Evolutionary conservation across 352 stramenopile species (phyloP), one percentile per base, ranked within the genome.

Genomic region (Globisporangium sylvaticum): DNA sequence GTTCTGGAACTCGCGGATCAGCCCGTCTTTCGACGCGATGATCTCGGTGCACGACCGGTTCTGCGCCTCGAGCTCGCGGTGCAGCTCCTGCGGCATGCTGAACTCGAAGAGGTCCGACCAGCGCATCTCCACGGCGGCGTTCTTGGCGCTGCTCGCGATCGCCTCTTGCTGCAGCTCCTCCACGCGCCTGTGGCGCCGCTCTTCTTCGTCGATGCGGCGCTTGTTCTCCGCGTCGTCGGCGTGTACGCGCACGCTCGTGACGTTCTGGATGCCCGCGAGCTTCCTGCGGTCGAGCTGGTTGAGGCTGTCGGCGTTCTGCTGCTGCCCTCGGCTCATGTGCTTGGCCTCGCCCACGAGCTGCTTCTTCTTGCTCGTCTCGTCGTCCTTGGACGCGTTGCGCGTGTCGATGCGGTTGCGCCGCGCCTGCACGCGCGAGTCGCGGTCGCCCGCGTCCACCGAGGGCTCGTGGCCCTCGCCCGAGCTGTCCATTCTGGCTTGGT

Each of bases 21-120:
- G 71, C 0, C 69, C 70, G 67, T 97, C 89, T 74, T 98, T 98
- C 2, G 82, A 96, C 22, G 74, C 77, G 69, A 98, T 80, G 64
- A 98, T 98, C 57, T 93, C 88, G n/a, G 67, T 58, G 67, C 95
- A 98, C 22, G 89, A 79, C 20, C 69, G 72, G 34, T 95, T 94
- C 72, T 98, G 95, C 24, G 80, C 73, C 71, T 97, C 79, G 34
- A 98, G 78, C 68, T 97, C 92, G 12, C 83, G 78, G 58, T 98
- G 80, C 29, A 98, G 79, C 74, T 98, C 94, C 71, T 97, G 86
- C 12, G 96, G 88, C 89, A 98, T 97, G 65, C 92, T 97, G 67
- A 89, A 94, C 67, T 98, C 90, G 56, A 96, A 93, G 12, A 97
- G 64, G 62, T 97, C 91, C 0, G 87, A 78, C 91, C 91, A 97